Evolutionary conservation across 306 rosid species (phyloP), one percentile per base, ranked within the genome.

Genomic region (Glycyrrhiza uralensis): DNA sequence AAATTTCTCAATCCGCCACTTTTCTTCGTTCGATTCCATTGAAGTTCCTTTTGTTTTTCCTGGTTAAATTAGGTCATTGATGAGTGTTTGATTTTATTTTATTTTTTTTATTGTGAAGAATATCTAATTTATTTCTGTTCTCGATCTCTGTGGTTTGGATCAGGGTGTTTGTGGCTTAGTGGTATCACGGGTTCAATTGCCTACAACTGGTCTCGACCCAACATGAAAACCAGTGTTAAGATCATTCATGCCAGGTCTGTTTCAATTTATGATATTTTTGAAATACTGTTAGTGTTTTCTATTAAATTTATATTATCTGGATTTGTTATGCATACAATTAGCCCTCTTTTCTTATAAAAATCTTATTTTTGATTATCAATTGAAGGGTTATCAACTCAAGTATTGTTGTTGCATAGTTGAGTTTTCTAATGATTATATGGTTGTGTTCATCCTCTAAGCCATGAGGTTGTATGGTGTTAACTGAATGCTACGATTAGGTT

Each of bases 171-270:
- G 28, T 94, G 99, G 97, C 93, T 91, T 56, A 86, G 95, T 52
- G 96, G 99, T 67, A 74, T 94, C 7, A 67, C 92, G 19, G 96
- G 97, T 46, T 91, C 99, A 22, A 86, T 91, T 74, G 99, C 96
- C 0, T 94, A 94, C 81, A 89, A 94, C 17, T 94, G 99, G 97
- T 94, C 99, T 76, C 92, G 83, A 51, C 99, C 99, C 24, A 84
- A 86, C 81, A 88, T 92, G 98, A 95, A 91, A 79, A 84, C 95
- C 73, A 90, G 93, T 71, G 96, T 95, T 60, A 95, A 81, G 89
- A 85, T 95, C 80, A 95, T 95, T 82, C 97, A 95, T 51, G 96
- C 97, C 17, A 85, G 99, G 99, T 87, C 54, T 28, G 50, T 77
- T 60, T 1, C 35, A 3, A 10, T 76, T 65, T 19, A 2, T 61